Conservation (phyloP, 164 flowering plant genomes). For the Magnolia sinica region DNA sequence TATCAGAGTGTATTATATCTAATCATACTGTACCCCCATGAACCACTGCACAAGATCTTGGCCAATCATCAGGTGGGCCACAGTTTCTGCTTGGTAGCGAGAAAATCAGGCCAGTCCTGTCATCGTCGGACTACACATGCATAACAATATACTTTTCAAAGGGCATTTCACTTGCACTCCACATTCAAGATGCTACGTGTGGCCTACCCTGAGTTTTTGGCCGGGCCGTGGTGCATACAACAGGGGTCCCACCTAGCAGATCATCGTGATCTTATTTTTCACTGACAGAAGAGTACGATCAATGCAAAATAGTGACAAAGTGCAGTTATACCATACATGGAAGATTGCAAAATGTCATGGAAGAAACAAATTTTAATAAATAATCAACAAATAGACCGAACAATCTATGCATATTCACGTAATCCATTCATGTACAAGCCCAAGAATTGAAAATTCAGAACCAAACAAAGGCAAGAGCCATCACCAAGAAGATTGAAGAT, state of each 20-base stretch:
- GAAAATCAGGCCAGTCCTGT: too few species aligned
- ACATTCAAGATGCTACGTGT: too few species aligned
- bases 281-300: background rate
- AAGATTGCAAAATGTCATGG: background rate
- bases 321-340: background rate
- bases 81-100: too few species aligned
- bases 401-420: too few species aligned
- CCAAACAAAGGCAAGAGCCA: background rate
- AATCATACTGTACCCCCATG: background rate
- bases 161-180: too few species aligned
- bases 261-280: background rate
- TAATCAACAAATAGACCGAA: too few species aligned
- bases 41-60: background rate
- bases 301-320: background rate
- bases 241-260: too few species aligned
- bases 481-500: slow-evolving; percentile 9
- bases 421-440: background rate
- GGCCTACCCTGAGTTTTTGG: too few species aligned
- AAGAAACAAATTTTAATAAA: too few species aligned
- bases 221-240: too few species aligned
- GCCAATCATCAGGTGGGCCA: background rate
- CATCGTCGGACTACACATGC: too few species aligned
- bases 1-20: background rate
- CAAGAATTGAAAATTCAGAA: background rate
- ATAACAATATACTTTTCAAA: too few species aligned